Conservation (phyloP, 345 rosid species). For the Barbarea vulgaris region DNA sequence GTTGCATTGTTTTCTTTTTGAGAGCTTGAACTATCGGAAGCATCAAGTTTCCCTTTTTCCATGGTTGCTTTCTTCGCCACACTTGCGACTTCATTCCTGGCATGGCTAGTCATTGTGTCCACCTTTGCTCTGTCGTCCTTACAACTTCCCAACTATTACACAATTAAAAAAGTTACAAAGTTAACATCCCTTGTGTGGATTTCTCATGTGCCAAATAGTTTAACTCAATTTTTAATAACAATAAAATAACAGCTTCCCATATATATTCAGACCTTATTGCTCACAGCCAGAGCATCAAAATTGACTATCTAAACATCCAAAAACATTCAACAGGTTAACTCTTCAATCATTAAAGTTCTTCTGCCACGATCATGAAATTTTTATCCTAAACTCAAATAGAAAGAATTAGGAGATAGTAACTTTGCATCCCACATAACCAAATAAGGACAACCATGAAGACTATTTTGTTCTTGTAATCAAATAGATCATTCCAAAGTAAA, state of each 20-base stretch:
- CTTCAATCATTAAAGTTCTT: neutral
- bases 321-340: neutral
- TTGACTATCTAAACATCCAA: constrained; percentile 11
- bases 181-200: neutral
- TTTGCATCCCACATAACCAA: constrained; percentile 6
- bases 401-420: neutral
- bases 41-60: constrained; percentile 37
- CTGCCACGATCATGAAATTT: constrained; percentile 1
- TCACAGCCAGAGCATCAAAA: neutral
- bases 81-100: constrained; percentile 18
- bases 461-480: neutral
- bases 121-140: constrained; percentile 24
- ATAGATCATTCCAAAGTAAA: neutral
- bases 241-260: constrained; percentile 1
- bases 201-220: neutral
- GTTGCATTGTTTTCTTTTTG: constrained; percentile 51
- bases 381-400: constrained; percentile 1
- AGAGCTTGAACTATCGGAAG: constrained; percentile 33
- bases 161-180: constrained; percentile 5
- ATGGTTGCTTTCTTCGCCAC: constrained; percentile 29
- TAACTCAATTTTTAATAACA: constrained; percentile 8
- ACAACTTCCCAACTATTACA: constrained; percentile 48
- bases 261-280: neutral
- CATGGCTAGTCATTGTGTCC: constrained; percentile 7
- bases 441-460: constrained; percentile 13